Evolutionary conservation across 2,329 filamentous ascomycete genomes (phyloP).

Genomic region (Emergomyces pasteurianus): DNA sequence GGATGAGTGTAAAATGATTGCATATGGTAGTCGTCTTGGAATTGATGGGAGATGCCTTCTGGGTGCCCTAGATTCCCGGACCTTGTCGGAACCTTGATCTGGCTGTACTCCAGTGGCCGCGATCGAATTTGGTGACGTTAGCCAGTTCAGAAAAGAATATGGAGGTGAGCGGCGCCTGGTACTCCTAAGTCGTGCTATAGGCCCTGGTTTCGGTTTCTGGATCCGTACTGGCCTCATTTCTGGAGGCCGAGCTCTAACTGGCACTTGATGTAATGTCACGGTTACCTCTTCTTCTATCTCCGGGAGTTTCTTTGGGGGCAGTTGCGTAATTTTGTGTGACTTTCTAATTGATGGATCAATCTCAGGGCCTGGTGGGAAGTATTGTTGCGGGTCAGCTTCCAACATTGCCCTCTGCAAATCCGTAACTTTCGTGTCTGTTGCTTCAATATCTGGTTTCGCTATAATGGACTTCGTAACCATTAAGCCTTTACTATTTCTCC

Average conservation of each 20-base stretch:
- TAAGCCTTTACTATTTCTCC: constrained; percentile 35
- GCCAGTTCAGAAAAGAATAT: constrained; percentile 9
- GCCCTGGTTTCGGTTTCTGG: constrained; percentile 8
- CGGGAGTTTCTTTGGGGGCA: constrained; percentile 14
- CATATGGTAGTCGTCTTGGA: constrained; percentile 18
- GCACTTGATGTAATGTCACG: constrained; percentile 27
- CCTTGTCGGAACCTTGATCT: not conserved
- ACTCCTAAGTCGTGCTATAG: constrained; percentile 19
- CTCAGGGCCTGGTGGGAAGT: constrained; percentile 34
- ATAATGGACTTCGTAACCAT: constrained; percentile 41
- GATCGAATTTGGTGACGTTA: constrained; percentile 8
- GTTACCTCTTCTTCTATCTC: constrained; percentile 22
- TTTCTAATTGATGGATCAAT: constrained; percentile 23
- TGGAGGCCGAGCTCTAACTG: constrained; percentile 16
- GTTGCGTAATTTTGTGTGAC: constrained; percentile 7
- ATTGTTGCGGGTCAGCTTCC: constrained; percentile 29
- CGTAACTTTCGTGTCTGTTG: constrained; percentile 35
- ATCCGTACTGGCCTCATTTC: constrained; percentile 4
- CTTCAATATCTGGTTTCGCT: constrained; percentile 33
- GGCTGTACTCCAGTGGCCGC: not conserved
- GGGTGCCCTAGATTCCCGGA: not conserved
- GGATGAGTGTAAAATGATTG: constrained; percentile 27
- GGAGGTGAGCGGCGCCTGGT: constrained; percentile 14
- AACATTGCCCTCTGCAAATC: constrained; percentile 41
- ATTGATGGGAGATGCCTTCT: constrained; percentile 8